A percentile compares a stretch with the other conserved stretches of the same genome.
Conservation (phyloP, 2,329 filamentous ascomycete genomes). For the Calcarisporium arbuscula region DNA sequence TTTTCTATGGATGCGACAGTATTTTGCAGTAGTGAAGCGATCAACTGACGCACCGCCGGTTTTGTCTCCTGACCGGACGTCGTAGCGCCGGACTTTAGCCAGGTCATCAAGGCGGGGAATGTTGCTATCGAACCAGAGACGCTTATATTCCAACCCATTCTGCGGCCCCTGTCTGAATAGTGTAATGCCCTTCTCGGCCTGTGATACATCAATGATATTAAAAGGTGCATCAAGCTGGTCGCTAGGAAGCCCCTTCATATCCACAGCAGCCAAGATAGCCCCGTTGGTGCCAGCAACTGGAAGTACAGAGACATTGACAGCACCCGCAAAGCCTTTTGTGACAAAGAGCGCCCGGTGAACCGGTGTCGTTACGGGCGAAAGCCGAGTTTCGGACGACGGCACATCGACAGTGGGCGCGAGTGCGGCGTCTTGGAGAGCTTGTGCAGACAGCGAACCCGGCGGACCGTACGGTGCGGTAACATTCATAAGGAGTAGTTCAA, state of each 20-base stretch:
- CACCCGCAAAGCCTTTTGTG: constrained; percentile 64
- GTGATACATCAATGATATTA: constrained; percentile 55
- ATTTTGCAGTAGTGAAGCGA: constrained; percentile 59
- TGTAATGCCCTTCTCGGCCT: constrained; percentile 56
- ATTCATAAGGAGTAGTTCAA: constrained; percentile 58
- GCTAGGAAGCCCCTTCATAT: constrained; percentile 42
- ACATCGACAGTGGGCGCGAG: constrained; percentile 73
- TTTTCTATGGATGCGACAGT: constrained; percentile 45
- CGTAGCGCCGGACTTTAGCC: constrained; percentile 51
- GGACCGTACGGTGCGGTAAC: constrained; percentile 31
- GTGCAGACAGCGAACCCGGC: constrained; percentile 26
- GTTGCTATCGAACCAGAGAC: constrained; percentile 67
- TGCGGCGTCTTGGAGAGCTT: constrained; percentile 54
- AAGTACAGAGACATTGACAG: constrained; percentile 45
- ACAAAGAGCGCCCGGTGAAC: constrained; percentile 78
- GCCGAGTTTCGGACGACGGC: constrained; percentile 56
- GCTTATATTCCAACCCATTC: constrained; percentile 67
- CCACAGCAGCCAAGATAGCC: constrained; percentile 49
- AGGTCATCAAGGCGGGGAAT: constrained; percentile 57
- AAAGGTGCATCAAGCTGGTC: constrained; percentile 36
- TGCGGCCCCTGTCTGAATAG: constrained; percentile 63
- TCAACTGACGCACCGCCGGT: constrained; percentile 57
- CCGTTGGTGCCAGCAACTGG: constrained; percentile 30
- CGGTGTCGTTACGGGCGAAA: constrained; percentile 66
- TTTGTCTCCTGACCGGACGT: constrained; percentile 46